These are phyloP conservation scores for Ustilago sp. DNA, from an alignment of 1,284 basidiomycete genomes.

Conservation along the genomic window DNA sequence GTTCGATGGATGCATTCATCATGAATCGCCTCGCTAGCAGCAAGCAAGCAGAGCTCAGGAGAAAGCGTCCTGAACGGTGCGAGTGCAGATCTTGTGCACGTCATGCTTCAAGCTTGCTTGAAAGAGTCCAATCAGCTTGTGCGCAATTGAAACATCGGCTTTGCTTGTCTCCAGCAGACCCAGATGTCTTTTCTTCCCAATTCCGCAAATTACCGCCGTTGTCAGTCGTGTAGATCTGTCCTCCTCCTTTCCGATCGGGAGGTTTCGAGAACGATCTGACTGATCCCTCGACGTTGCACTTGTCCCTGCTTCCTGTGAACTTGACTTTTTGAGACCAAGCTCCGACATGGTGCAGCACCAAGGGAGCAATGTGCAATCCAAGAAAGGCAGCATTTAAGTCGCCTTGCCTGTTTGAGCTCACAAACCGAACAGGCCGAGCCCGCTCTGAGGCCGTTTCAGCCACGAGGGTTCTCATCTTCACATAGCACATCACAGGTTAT, in stretches of 20 bases:
- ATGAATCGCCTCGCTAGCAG: neutral
- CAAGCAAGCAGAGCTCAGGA: neutral
- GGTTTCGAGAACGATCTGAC: neutral
- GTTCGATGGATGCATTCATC: neutral
- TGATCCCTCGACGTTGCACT: neutral
- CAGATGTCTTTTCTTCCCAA: slow-evolving; percentile 3
- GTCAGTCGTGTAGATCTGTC: slow-evolving; percentile 7
- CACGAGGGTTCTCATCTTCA: neutral
- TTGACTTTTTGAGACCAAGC: neutral
- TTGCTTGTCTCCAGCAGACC: slow-evolving; percentile 14
- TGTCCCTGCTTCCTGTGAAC: neutral
- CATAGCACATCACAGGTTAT: neutral
- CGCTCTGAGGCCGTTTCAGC: too few relatives aligned
- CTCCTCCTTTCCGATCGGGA: neutral
- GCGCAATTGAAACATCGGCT: slow-evolving; percentile 49
- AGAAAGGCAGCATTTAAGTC: too few relatives aligned
- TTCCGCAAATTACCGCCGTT: slow-evolving; percentile 34
- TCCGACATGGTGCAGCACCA: neutral
- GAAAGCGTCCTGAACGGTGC: neutral
- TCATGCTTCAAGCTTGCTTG: neutral
- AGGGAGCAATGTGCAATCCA: too few relatives aligned
- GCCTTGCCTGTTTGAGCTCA: too few relatives aligned
- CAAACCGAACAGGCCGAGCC: too few relatives aligned
- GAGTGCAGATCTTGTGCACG: neutral
- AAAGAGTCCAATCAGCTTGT: slow-evolving; percentile 31